These are phyloP conservation scores for Aspergillus flavus DNA, from an alignment of 2,329 filamentous ascomycete genomes.

Conservation along the genomic window DNA sequence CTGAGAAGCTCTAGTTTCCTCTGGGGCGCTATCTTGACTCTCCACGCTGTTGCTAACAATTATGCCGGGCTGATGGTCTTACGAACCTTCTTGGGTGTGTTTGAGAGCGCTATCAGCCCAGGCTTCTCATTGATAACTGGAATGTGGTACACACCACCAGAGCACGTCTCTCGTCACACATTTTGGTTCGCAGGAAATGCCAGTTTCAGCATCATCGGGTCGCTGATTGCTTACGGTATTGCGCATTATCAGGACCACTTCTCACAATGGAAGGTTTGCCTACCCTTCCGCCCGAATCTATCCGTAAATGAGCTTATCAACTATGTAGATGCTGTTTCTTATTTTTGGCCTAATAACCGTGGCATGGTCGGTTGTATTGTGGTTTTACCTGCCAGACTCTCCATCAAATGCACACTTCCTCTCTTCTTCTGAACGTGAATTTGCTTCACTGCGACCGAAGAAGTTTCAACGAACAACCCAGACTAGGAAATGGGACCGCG, in stretches of 20 bases:
- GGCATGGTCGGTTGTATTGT: conserved; percentile 15
- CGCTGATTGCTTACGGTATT: conserved; percentile 24
- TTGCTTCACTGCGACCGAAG: conserved; percentile 12
- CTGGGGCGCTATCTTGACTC: conserved; percentile 35
- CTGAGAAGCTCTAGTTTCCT: conserved; percentile 13
- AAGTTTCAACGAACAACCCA: conserved; percentile 13
- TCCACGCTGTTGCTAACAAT: conserved; percentile 33
- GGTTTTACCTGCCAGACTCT: conserved; percentile 21
- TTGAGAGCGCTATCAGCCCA: conserved; percentile 41
- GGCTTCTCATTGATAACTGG: conserved; percentile 36
- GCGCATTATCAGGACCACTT: conserved; percentile 16
- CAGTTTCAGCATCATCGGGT: conserved; percentile 25
- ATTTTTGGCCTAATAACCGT: conserved; percentile 22
- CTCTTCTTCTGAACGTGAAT: conserved; percentile 12
- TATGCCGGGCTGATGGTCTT: conserved; percentile 41
- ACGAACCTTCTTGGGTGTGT: conserved; percentile 44
- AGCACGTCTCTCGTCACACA: conserved; percentile 28
- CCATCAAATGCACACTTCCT: conserved; percentile 20
- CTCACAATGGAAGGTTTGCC: conserved; percentile 18
- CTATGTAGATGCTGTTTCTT: conserved; percentile 17
- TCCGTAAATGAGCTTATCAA: neutral
- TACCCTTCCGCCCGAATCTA: neutral
- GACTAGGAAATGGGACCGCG: conserved; percentile 12
- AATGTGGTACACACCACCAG: conserved; percentile 30
- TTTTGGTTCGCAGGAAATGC: conserved; percentile 30